Evolutionary conservation across 2,329 filamentous ascomycete genomes (phyloP), one percentile per base, ranked within the genome.

Genomic region (Nothophoma quercina): DNA sequence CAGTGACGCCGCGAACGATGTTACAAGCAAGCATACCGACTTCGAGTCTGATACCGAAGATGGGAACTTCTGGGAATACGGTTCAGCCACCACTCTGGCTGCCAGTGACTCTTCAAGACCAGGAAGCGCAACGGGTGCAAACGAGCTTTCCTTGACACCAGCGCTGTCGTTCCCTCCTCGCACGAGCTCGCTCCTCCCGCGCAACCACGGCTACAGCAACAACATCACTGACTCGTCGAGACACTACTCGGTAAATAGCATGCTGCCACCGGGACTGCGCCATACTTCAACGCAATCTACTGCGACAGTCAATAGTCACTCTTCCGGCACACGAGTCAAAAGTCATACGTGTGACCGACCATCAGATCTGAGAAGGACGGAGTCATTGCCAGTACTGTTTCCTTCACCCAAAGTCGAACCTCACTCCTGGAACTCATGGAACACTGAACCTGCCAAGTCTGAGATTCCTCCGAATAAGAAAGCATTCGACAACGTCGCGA

Each of bases 401-500:
- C 57, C 55, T 3, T 52, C 57, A 13, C 44, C 54, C 35, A 36
- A 22, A 8, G 29, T 65, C 8, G 42, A 35, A 10, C n/a, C 49
- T 10, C 18, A 36, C 21, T 23, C 16, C 0, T 42, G 26, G 38
- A 26, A 41, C 26, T 30, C n/a, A n/a, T n/a, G n/a, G n/a, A n/a
- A n/a, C n/a, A n/a, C n/a, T n/a, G n/a, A n/a, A n/a, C n/a, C n/a
- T n/a, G n/a, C n/a, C n/a, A n/a, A n/a, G n/a, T n/a, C n/a, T n/a
- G n/a, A n/a, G n/a, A n/a, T n/a, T n/a, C n/a, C n/a, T n/a, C n/a
- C n/a, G n/a, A n/a, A n/a, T n/a, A n/a, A n/a, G n/a, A n/a, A n/a
- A n/a, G n/a, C n/a, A n/a, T n/a, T n/a, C n/a, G n/a, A n/a, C n/a
- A n/a, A n/a, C n/a, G n/a, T n/a, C n/a, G n/a, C n/a, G n/a, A n/a